phyloP scores from a whole-genome alignment of 2,329 filamentous ascomycete genomes.

The Exophiala sp. region DNA sequence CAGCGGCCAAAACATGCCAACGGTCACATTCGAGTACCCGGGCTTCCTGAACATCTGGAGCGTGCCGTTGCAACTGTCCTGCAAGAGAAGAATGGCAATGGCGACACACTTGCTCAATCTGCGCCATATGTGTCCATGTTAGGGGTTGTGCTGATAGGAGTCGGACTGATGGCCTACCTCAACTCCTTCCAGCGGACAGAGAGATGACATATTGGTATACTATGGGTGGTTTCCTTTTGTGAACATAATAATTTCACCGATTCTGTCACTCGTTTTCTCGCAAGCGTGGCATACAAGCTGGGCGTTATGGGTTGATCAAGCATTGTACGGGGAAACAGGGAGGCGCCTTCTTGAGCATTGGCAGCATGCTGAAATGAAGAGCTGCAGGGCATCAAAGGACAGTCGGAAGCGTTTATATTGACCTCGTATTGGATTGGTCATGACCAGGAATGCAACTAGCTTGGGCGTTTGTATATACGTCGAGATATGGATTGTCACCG shows the following conservation, averaged over 20 bases:
- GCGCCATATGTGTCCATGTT: conserved; percentile 79
- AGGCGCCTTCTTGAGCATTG: conserved; percentile 1
- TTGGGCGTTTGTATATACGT: conserved; percentile 19
- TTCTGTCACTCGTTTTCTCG: conserved; percentile 18
- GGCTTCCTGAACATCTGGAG: conserved; percentile 34
- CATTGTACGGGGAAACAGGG: not conserved
- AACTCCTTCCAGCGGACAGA: conserved; percentile 71
- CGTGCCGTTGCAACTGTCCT: conserved; percentile 39
- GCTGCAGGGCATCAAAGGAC: not conserved
- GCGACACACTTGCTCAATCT: conserved; percentile 49
- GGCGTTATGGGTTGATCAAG: conserved; percentile 7
- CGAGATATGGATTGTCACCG: conserved; percentile 10
- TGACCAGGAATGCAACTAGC: not conserved
- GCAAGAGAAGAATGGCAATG: conserved; percentile 40
- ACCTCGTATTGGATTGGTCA: too few relatives aligned
- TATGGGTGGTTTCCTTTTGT: conserved; percentile 13
- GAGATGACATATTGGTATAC: conserved; percentile 33
- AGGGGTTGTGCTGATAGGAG: conserved; percentile 74
- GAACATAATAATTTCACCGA: conserved; percentile 14
- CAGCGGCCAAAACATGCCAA: conserved; percentile 27
- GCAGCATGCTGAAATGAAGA: not conserved
- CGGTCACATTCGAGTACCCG: conserved; percentile 51
- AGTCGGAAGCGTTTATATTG: not conserved
- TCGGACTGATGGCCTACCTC: conserved; percentile 81
- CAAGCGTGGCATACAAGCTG: conserved; percentile 16